A percentile compares a stretch with the other conserved stretches of the same genome.
phyloP scores from a whole-genome alignment of 2,329 filamentous ascomycete species.

The Aschersonia sp. region DNA sequence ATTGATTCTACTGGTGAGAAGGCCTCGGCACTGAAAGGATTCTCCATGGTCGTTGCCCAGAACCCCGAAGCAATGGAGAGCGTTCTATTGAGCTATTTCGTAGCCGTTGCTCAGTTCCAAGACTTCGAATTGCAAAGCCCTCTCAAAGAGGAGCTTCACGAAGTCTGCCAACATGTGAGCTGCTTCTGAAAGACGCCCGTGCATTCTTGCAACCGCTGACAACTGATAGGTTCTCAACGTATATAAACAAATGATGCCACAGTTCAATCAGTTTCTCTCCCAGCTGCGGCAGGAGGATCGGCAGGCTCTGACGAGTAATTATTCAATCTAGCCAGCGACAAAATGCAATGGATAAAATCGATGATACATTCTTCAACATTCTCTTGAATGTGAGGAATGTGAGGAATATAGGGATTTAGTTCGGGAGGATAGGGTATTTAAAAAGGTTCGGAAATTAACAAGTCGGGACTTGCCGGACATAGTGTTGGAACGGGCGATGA shows the following conservation, averaged over 20 bases:
- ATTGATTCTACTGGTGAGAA: constrained; percentile 89
- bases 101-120: constrained; percentile 65
- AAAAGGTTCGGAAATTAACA: no score
- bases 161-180: constrained; percentile 63
- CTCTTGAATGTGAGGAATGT: no score
- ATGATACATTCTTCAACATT: no score
- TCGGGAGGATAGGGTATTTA: no score
- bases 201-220: neutral
- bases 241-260: constrained; percentile 45
- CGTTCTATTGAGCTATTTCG: constrained; percentile 68
- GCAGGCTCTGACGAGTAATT: constrained; percentile 31
- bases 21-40: constrained; percentile 81
- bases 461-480: no score
- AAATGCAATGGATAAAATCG: neutral
- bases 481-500: no score
- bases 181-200: neutral
- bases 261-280: constrained; percentile 39
- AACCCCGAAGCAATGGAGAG: constrained; percentile 91
- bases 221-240: constrained; percentile 30
- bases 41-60: constrained; percentile 67
- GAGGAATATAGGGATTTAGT: no score
- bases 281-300: constrained; percentile 35
- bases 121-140: constrained; percentile 46
- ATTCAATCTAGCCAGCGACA: constrained; percentile 20
- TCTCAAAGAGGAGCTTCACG: constrained; percentile 49